Percentiles rank a stretch among this genome's conserved stretches.
Conservation (phyloP, 2,329 filamentous ascomycete species). For the Lachnellula suecica region DNA sequence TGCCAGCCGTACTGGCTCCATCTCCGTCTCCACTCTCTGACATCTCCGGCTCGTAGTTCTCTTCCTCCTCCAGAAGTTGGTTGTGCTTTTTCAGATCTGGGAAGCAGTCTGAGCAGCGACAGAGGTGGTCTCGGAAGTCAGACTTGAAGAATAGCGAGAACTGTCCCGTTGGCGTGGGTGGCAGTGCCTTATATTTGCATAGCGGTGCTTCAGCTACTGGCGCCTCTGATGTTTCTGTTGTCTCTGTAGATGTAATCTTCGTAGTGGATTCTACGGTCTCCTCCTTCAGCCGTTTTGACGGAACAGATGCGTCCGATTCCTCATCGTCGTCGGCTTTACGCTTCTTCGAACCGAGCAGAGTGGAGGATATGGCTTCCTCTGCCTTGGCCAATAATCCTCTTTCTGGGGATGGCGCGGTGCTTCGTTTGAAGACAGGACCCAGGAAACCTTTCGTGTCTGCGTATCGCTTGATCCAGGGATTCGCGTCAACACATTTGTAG, state of each 20-base stretch:
- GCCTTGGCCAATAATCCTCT: conserved; percentile 28
- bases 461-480: conserved; percentile 91
- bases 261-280: conserved; percentile 4
- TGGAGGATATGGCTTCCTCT: conserved; percentile 18
- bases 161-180: conserved; percentile 50
- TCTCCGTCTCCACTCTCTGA: conserved; percentile 61
- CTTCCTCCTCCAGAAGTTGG: conserved; percentile 90
- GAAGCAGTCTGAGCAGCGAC: conserved; percentile 81
- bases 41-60: conserved; percentile 87
- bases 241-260: neutral
- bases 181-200: conserved; percentile 64
- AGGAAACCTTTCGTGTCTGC: conserved; percentile 80
- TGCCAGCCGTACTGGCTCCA: conserved; percentile 62
- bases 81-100: conserved; percentile 67
- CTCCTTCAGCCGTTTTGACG: conserved; percentile 51
- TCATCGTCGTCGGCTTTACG: conserved; percentile 60
- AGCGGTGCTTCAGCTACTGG: conserved; percentile 5
- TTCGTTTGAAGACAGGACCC: conserved; percentile 60
- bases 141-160: conserved; percentile 83
- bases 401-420: conserved; percentile 29
- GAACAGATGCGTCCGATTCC: conserved; percentile 26
- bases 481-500: conserved; percentile 86
- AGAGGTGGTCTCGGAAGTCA: conserved; percentile 78
- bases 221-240: conserved; percentile 5
- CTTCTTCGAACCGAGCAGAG: conserved; percentile 50